These are phyloP conservation scores for Musa troglodytarum DNA, from an alignment of 176 grass and related monocot species.

Conservation along the genomic window DNA sequence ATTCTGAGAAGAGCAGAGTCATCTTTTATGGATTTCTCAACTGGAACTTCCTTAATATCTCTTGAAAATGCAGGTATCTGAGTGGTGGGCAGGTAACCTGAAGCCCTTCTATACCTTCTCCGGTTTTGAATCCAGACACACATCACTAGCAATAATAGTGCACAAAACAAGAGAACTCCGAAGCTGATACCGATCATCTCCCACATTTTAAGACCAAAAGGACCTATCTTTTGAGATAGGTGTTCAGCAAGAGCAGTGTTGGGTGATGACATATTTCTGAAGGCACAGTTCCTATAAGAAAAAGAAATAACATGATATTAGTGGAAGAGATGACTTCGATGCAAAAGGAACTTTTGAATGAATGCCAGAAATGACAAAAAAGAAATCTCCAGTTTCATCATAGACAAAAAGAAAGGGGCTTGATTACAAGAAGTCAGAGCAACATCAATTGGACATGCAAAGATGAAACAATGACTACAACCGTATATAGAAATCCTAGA, in stretches of 20 bases:
- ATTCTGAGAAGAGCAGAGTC: slow-evolving; percentile 7
- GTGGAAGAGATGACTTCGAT: too few relatives aligned
- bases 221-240: slow-evolving; percentile 10
- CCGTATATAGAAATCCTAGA: not conserved
- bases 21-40: slow-evolving; percentile 10
- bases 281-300: not conserved
- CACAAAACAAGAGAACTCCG: slow-evolving; percentile 10
- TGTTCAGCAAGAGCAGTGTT: slow-evolving; percentile 11
- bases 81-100: not conserved
- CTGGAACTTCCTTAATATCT: slow-evolving; percentile 16
- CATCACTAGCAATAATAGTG: slow-evolving; percentile 4
- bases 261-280: slow-evolving; percentile 14
- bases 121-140: slow-evolving; percentile 2
- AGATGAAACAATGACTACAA: not conserved
- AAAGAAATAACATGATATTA: not conserved
- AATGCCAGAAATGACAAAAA: too few relatives aligned
- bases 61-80: slow-evolving; percentile 7
- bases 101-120: slow-evolving; percentile 8
- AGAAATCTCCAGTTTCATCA: too few relatives aligned
- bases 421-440: not conserved
- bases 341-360: too few relatives aligned
- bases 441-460: not conserved
- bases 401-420: too few relatives aligned
- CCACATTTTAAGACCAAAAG: slow-evolving; percentile 15
- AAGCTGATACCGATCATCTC: slow-evolving; percentile 19